Conservation (phyloP, 1,284 basidiomycete genomes). For the Tilletia setariae region DNA sequence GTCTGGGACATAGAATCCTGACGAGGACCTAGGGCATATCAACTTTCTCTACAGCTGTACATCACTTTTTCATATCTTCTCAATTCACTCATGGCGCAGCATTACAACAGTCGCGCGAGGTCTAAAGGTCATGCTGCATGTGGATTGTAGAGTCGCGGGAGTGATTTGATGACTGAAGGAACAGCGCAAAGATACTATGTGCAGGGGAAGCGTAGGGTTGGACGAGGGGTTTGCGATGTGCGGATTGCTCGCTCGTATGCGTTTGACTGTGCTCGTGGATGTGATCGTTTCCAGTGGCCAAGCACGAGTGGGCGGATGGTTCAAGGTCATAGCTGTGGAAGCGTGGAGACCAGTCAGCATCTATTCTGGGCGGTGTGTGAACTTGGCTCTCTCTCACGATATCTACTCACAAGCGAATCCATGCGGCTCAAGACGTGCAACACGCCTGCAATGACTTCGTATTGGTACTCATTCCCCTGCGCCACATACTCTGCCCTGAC, state of each 20-base stretch:
- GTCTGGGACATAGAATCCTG: neutral
- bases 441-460: constrained; percentile 49
- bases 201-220: no score
- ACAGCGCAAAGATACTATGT: neutral
- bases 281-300: no score
- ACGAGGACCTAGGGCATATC: constrained; percentile 12
- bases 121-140: neutral
- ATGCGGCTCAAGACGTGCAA: constrained; percentile 43
- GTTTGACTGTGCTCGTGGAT: no score
- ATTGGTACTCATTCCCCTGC: constrained; percentile 33
- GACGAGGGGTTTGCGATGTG: no score
- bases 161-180: neutral
- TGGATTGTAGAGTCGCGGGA: neutral
- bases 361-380: no score
- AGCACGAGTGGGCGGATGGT: neutral
- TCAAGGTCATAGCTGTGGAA: constrained; percentile 10
- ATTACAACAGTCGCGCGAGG: no score
- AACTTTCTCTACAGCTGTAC: constrained; percentile 11
- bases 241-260: no score
- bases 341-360: neutral
- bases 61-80: no score
- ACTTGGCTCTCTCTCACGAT: neutral
- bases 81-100: neutral
- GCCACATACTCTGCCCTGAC: constrained; percentile 32
- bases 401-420: constrained; percentile 37